Base-by-base conservation (phyloP, 345 rosid species). In the Gossypium mustelinum region DNA sequence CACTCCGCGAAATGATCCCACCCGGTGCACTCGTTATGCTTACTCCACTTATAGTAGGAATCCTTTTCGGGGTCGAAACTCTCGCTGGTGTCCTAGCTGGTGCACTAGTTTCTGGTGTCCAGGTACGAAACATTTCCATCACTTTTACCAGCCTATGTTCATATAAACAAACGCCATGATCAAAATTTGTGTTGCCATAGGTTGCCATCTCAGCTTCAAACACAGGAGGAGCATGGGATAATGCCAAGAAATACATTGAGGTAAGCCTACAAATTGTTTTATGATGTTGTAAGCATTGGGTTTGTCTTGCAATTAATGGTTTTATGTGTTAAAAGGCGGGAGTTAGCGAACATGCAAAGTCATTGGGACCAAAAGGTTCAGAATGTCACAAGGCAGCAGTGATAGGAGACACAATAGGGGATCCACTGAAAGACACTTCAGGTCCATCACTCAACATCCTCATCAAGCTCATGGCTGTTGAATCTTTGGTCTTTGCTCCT, bases 381-480 rank as follows among this genome's bases (percentile, higher is more conserved):
- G 89, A 90, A 9, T 44, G 91, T 1, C 94, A 90, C 84, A 90
- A 90, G 57, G 94, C 95, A 0, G 95, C 91, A 11, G 89, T 90
- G 3, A 88, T 90, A 6, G 91, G 92, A 0, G 94, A 90, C 86
- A 88, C 94, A 0, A 81, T 90, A 4, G 95, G 95, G 16, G 95
- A 90, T 68, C 91, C 95, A 0, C 85, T 90, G 44, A 88, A 90
- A 84, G 94, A 88, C 82, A 88, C 92, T 1, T 90, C 91, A 0
- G 91, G 91, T 3, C 92, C 95, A 0, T 90, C 92, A 4, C 91
- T 86, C 20, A 90, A 90, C 82, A 88, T 90, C 79, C 81, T 90
- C 44, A 90, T 90, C 79, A 90, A 90, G 87, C 91, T 90, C 74
- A 88, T 86, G 95, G 95, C 95, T 0, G 95, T 90, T 0, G 95